Conservation (phyloP, 768 basidiomycete species). For the Leccinum imitatum region DNA sequence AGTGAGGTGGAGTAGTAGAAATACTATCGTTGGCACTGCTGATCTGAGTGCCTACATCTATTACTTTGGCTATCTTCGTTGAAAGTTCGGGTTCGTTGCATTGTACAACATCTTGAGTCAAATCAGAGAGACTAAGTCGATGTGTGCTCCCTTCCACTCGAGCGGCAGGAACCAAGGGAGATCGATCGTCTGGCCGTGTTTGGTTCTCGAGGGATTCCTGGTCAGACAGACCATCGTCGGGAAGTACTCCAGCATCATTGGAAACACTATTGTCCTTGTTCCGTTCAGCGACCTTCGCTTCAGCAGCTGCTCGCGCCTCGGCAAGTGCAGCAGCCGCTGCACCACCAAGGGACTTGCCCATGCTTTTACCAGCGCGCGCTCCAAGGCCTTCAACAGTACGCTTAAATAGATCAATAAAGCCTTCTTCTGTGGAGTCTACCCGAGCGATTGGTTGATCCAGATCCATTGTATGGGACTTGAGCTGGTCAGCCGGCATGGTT, state of each 20-base stretch:
- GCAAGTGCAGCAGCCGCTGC: conserved; percentile 56
- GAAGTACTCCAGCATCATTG: conserved; percentile 28
- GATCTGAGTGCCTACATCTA: conserved; percentile 5
- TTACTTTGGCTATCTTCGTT: conserved; percentile 18
- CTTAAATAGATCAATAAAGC: conserved; percentile 65
- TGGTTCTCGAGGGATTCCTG: conserved; percentile 4
- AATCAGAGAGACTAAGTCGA: conserved; percentile 60
- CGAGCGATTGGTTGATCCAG: conserved; percentile 12
- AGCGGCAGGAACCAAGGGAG: not conserved
- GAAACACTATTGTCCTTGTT: conserved; percentile 45
- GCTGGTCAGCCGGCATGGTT: not conserved
- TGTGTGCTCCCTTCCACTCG: conserved; percentile 23
- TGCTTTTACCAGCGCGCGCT: conserved; percentile 53
- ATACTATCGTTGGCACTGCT: conserved; percentile 36
- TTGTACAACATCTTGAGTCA: conserved; percentile 43
- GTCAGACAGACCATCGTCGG: conserved; percentile 10
- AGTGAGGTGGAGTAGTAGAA: conserved; percentile 58
- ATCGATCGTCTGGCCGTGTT: conserved; percentile 3
- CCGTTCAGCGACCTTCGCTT: conserved; percentile 67
- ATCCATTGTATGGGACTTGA: conserved; percentile 30
- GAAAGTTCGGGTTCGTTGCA: conserved; percentile 15
- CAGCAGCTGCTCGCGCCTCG: conserved; percentile 63
- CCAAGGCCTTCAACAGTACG: conserved; percentile 70
- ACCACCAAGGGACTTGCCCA: conserved; percentile 61
- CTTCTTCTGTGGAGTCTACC: conserved; percentile 33